Percentiles rank a stretch among this genome's conserved stretches.
Conservation (phyloP, 2,329 filamentous ascomycete genomes). For the Neonectria coccinea region DNA sequence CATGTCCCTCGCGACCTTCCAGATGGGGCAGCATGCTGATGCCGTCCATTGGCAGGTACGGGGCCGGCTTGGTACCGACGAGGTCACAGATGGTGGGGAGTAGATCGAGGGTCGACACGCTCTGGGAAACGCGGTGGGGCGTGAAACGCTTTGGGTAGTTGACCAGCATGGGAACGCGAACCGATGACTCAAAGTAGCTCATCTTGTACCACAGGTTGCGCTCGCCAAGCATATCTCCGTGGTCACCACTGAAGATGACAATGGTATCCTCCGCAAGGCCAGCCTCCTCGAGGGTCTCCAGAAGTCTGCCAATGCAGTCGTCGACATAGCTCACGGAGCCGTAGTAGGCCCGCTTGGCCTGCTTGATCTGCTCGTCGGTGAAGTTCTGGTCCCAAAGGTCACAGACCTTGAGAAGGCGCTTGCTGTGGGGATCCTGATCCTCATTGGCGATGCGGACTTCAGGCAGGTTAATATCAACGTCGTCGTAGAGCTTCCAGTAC, state of each 20-base stretch:
- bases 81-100: conserved; percentile 90
- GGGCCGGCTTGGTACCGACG: conserved; percentile 76
- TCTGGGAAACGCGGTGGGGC: conserved; percentile 81
- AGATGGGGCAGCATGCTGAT: conserved; percentile 84
- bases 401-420: conserved; percentile 86
- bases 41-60: conserved; percentile 86
- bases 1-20: conserved; percentile 72
- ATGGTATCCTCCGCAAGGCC: conserved; percentile 87
- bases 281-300: conserved; percentile 82
- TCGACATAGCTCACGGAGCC: conserved; percentile 95
- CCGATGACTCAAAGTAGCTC: conserved; percentile 94
- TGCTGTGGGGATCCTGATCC: conserved; percentile 86
- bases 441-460: conserved; percentile 82
- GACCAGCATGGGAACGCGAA: conserved; percentile 88
- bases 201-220: conserved; percentile 97
- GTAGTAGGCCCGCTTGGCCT: conserved; percentile 89
- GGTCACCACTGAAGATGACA: conserved; percentile 91
- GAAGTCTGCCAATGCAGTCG: conserved; percentile 86
- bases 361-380: conserved; percentile 86
- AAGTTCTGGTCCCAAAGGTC: conserved; percentile 89
- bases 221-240: conserved; percentile 96
- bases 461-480: conserved; percentile 86
- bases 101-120: conserved; percentile 91
- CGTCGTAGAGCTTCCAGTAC: conserved; percentile 93
- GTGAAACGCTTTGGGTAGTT: conserved; percentile 81